phyloP scores from a whole-genome alignment of 148 eudicot genomes.

The Fagopyrum homotropicum region DNA sequence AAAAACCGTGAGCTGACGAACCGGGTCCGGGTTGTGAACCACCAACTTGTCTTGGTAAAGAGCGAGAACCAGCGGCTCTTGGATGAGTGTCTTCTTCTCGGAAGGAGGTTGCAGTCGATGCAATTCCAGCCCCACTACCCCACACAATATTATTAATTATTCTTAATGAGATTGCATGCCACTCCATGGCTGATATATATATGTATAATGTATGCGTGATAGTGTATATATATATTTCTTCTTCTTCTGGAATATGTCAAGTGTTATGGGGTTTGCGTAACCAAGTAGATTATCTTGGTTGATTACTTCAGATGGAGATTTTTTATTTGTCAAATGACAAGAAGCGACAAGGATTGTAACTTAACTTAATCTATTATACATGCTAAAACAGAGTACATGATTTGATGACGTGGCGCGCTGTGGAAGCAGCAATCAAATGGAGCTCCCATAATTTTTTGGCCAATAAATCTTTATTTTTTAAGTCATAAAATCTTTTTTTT shows the following conservation, averaged over 20 bases:
- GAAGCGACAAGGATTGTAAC: not conserved
- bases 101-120: not conserved
- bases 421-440: too few species aligned
- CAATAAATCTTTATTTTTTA: too few species aligned
- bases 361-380: not conserved
- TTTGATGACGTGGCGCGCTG: too few species aligned
- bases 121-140: not conserved
- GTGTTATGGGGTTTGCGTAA: not conserved
- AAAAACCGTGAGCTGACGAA: slow-evolving; percentile 7
- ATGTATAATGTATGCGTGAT: not conserved
- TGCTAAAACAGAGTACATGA: too few species aligned
- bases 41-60: not conserved
- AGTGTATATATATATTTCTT: not conserved
- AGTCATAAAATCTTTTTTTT: too few species aligned
- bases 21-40: slow-evolving; percentile 7
- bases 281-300: not conserved
- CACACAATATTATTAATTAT: not conserved
- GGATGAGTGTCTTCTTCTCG: not conserved
- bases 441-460: too few species aligned
- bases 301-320: not conserved
- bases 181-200: too few species aligned
- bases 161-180: not conserved
- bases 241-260: not conserved
- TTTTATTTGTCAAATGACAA: not conserved
- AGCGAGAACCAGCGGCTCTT: not conserved